These are phyloP conservation scores for Thymus mandschuricus DNA, from an alignment of 257 asterid genomes.

Conservation along the genomic window DNA sequence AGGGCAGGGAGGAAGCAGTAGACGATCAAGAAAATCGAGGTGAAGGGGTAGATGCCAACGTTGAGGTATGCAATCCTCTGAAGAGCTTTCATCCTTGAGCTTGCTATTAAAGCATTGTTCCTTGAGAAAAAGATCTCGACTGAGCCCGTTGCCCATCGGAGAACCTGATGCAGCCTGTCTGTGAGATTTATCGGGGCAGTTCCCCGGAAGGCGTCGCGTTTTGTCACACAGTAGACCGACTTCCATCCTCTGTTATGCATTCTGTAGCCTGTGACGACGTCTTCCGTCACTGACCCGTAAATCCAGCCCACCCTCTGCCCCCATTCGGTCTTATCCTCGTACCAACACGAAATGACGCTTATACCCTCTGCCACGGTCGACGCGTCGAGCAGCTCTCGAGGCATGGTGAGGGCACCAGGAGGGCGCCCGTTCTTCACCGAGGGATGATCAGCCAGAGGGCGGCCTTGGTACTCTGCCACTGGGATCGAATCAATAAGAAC, in stretches of 20 bases:
- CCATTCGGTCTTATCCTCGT: conserved; percentile 72
- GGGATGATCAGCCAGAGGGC: conserved; percentile 66
- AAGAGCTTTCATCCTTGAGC: conserved; percentile 53
- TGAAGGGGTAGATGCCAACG: conserved; percentile 60
- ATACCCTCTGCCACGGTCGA: conserved; percentile 63
- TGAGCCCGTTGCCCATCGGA: conserved; percentile 72
- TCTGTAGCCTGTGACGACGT: conserved; percentile 64
- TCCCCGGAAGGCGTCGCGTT: conserved; percentile 68
- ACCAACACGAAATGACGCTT: conserved; percentile 67
- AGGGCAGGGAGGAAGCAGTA: conserved; percentile 69
- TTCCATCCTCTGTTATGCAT: conserved; percentile 75
- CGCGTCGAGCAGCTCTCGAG: conserved; percentile 59
- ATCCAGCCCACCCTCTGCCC: conserved; percentile 72
- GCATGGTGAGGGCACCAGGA: conserved; percentile 60
- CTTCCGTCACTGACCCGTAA: conserved; percentile 69
- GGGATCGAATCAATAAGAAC: conserved; percentile 59
- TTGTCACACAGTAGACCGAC: conserved; percentile 62
- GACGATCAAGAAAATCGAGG: conserved; percentile 62
- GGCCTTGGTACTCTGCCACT: conserved; percentile 64
- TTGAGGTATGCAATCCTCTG: conserved; percentile 69
- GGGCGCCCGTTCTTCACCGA: conserved; percentile 60
- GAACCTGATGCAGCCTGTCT: conserved; percentile 71
- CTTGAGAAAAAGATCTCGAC: conserved; percentile 67
- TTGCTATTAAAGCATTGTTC: conserved; percentile 58
- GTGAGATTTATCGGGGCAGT: conserved; percentile 70